Percentiles rank a stretch among this genome's conserved stretches.
Evolutionary conservation across 345 rosid species (phyloP).

Genomic region (Streptanthus diversifolius): DNA sequence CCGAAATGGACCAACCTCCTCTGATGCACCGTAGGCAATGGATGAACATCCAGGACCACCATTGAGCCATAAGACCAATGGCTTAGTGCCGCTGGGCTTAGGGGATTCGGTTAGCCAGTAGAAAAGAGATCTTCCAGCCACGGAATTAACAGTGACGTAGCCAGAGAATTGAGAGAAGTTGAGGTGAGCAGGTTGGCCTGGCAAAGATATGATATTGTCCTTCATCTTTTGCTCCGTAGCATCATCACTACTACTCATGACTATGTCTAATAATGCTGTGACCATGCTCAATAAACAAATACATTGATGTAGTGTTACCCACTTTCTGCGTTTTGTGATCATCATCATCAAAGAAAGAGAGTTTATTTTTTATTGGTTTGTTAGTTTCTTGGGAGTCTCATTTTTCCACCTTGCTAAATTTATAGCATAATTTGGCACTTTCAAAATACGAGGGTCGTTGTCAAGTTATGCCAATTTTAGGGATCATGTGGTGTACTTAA

Average conservation of each 20-base stretch:
- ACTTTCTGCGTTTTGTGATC: not conserved
- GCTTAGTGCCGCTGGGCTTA: slow-evolving; percentile 35
- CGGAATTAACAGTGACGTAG: slow-evolving; percentile 54
- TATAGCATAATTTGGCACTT: slow-evolving; percentile 18
- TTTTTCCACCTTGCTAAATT: slow-evolving; percentile 15
- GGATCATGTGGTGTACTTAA: slow-evolving; percentile 12
- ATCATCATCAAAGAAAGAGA: slow-evolving; percentile 14
- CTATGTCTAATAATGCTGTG: slow-evolving; percentile 13
- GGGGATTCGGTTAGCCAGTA: slow-evolving; percentile 70
- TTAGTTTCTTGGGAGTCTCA: slow-evolving; percentile 22
- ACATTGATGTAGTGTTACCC: not conserved
- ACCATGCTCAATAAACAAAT: not conserved
- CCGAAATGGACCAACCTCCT: slow-evolving; percentile 92
- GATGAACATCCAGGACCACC: slow-evolving; percentile 98
- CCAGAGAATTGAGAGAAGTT: slow-evolving; percentile 77
- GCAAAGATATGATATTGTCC: slow-evolving; percentile 57
- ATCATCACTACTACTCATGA: not conserved
- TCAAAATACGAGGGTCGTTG: slow-evolving; percentile 15
- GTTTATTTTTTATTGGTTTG: not conserved
- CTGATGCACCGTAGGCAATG: slow-evolving; percentile 76
- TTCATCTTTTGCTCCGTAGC: slow-evolving; percentile 37
- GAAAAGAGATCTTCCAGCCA: slow-evolving; percentile 62
- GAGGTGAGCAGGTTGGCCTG: slow-evolving; percentile 66
- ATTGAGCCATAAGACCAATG: slow-evolving; percentile 75
- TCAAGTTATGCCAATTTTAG: slow-evolving; percentile 18